A percentile compares a stretch with the other conserved stretches of the same genome.
Conservation (phyloP, 2,329 filamentous ascomycete genomes). For the Scedosporium boydii region DNA sequence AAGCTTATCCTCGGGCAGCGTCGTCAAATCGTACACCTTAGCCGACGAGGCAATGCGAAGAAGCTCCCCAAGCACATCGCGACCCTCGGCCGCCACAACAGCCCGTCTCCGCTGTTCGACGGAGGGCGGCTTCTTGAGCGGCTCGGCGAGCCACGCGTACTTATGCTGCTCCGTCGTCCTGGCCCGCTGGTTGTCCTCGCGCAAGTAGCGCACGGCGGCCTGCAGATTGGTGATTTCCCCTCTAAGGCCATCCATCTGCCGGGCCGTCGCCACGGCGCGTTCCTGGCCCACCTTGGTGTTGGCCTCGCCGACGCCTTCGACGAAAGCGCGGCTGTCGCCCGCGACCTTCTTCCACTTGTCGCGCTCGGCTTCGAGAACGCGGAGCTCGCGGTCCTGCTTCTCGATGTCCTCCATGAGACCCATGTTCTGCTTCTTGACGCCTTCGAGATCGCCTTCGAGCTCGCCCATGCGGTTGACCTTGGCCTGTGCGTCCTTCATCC, state of each 20-base stretch:
- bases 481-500: constrained; percentile 73
- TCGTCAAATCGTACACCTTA: constrained; percentile 48
- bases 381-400: constrained; percentile 58
- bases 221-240: constrained; percentile 57
- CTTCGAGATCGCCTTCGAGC: constrained; percentile 50
- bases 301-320: constrained; percentile 25
- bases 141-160: constrained; percentile 53
- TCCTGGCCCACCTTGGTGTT: constrained; percentile 51
- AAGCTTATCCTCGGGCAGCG: constrained; percentile 48
- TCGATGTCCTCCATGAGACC: constrained; percentile 55
- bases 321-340: constrained; percentile 48
- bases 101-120: constrained; percentile 37
- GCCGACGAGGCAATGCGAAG: constrained; percentile 49
- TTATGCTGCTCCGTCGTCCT: constrained; percentile 45
- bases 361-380: constrained; percentile 53
- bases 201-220: constrained; percentile 56
- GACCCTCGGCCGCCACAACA: constrained; percentile 50
- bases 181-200: constrained; percentile 56
- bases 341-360: constrained; percentile 66
- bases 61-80: constrained; percentile 55
- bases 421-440: constrained; percentile 38
- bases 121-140: constrained; percentile 38
- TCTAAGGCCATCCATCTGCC: constrained; percentile 64
- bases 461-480: constrained; percentile 62
- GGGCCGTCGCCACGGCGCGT: constrained; percentile 57